phyloP scores from a whole-genome alignment of 208 protist genomes.

The Crithidia expoeki region DNA sequence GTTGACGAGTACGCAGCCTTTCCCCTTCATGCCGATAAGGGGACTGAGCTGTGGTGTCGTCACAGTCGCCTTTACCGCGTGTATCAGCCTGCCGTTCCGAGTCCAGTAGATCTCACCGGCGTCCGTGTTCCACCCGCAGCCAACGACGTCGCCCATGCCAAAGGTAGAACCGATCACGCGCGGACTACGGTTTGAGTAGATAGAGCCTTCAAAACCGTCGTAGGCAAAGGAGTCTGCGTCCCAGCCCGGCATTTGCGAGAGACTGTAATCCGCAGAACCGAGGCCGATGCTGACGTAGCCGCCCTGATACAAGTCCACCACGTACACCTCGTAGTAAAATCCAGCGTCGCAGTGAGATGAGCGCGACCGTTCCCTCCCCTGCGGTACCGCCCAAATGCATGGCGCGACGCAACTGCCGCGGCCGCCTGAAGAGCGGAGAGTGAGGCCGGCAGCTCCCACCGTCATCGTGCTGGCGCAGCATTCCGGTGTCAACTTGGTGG shows the following conservation, averaged over 20 bases:
- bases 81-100: slow-evolving; percentile 74
- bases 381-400: slow-evolving; percentile 43
- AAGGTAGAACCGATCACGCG: slow-evolving; percentile 64
- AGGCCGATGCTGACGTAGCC: slow-evolving; percentile 76
- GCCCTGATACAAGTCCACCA: slow-evolving; percentile 71
- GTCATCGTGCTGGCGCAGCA: slow-evolving; percentile 50
- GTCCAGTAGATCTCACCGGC: slow-evolving; percentile 81
- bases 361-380: slow-evolving; percentile 5
- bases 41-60: slow-evolving; percentile 46
- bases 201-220: slow-evolving; percentile 73
- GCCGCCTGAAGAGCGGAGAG: slow-evolving; percentile 53
- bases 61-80: slow-evolving; percentile 33
- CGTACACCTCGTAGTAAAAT: slow-evolving; percentile 89
- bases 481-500: slow-evolving; percentile 43
- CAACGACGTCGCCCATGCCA: slow-evolving; percentile 80
- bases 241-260: slow-evolving; percentile 84
- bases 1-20: slow-evolving; percentile 78
- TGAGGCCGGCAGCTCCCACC: slow-evolving; percentile 55
- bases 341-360: background rate
- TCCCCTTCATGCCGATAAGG: slow-evolving; percentile 80
- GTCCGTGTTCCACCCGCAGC: slow-evolving; percentile 83
- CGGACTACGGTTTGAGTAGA: slow-evolving; percentile 60
- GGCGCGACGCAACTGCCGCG: slow-evolving; percentile 76
- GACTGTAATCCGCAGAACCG: slow-evolving; percentile 75
- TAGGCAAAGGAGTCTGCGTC: slow-evolving; percentile 77